Conservation (phyloP, 108 stramenopile genomes). For the Skeletonema costatum region DNA sequence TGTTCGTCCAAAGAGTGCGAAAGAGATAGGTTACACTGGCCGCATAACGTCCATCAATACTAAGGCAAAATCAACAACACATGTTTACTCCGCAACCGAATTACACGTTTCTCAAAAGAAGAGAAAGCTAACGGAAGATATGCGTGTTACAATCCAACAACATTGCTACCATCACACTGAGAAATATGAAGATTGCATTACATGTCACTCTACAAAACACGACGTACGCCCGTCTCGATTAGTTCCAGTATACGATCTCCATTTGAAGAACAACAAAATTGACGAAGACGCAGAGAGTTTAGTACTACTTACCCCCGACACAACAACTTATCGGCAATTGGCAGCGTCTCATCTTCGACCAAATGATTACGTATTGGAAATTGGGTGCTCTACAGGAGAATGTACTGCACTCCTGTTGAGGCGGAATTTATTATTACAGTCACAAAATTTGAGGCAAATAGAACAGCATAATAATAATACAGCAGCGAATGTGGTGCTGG, state of each 20-base stretch:
- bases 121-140: conserved; percentile 15
- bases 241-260: conserved; percentile 31
- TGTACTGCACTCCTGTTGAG: conserved; percentile 38
- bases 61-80: neutral
- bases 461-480: neutral
- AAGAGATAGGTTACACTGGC: conserved; percentile 45
- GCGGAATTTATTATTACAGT: conserved; percentile 43
- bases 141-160: conserved; percentile 22
- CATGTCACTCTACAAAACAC: conserved; percentile 3
- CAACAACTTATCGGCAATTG: conserved; percentile 63
- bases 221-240: conserved; percentile 22
- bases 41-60: conserved; percentile 22
- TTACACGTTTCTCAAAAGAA: conserved; percentile 9
- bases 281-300: neutral
- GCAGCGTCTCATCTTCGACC: conserved; percentile 52
- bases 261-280: neutral
- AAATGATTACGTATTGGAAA: conserved; percentile 73
- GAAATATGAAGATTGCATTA: neutral
- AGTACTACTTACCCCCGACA: conserved; percentile 61
- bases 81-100: neutral
- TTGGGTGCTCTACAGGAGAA: conserved; percentile 86
- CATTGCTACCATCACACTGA: conserved; percentile 1
- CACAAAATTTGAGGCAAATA: neutral
- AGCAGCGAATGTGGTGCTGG: neutral
- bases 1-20: conserved; percentile 53